These are phyloP conservation scores for Panicum virgatum DNA, from an alignment of 202 grass and related monocot genomes.

Conservation along the genomic window DNA sequence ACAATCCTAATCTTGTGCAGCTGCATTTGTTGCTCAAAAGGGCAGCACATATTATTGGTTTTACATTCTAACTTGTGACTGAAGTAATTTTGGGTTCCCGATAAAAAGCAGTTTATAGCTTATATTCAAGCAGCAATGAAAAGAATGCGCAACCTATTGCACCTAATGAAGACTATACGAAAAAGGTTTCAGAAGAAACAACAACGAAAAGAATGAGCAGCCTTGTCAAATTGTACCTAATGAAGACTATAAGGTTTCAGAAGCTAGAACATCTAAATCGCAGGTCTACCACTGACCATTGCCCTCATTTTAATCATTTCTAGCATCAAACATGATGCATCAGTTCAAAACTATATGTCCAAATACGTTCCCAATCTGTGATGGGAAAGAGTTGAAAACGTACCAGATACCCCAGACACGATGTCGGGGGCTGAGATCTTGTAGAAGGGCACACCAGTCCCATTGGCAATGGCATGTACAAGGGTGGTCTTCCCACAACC, in stretches of 20 bases:
- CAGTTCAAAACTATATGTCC: neutral
- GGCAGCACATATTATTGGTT: no score
- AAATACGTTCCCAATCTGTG: no score
- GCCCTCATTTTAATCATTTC: neutral
- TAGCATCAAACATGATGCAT: neutral
- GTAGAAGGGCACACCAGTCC: slow-evolving; percentile 77
- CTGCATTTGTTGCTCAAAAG: no score
- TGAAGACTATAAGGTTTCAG: no score
- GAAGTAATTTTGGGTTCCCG: neutral
- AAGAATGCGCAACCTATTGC: no score
- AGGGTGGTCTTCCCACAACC: slow-evolving; percentile 87
- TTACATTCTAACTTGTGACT: neutral
- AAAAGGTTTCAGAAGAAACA: no score
- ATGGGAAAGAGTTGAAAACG: neutral
- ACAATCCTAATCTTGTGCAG: neutral
- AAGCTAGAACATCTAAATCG: no score
- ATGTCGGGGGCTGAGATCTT: slow-evolving; percentile 82
- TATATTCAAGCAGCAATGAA: no score
- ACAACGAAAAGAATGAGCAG: no score
- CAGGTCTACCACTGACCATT: neutral
- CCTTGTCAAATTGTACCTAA: no score
- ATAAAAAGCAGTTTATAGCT: no score
- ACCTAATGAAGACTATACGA: no score
- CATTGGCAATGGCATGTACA: slow-evolving; percentile 76
- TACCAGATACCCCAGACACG: slow-evolving; percentile 77